These are phyloP conservation scores for Cercospora sojina DNA, from an alignment of 2,329 filamentous ascomycete species.

Conservation along the genomic window DNA sequence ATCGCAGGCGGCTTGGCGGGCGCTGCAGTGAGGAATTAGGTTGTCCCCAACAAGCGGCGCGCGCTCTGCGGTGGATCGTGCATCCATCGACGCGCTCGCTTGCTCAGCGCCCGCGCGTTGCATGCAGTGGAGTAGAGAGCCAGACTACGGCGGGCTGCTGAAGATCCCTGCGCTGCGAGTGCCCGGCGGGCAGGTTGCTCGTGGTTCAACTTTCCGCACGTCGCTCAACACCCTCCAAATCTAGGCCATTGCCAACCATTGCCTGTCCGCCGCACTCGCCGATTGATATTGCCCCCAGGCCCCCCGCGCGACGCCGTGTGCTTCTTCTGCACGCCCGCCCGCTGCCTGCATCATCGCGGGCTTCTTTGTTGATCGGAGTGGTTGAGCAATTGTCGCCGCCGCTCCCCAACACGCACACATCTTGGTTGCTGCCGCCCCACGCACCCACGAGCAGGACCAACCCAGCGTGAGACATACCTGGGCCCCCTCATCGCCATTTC, in stretches of 20 bases:
- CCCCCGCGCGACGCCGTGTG: neutral
- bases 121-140: slow-evolving; percentile 17
- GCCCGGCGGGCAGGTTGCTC: neutral
- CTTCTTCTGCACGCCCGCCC: neutral
- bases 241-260: slow-evolving; percentile 12
- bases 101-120: slow-evolving; percentile 13
- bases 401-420: neutral
- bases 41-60: slow-evolving; percentile 23
- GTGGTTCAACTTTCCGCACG: slow-evolving; percentile 9
- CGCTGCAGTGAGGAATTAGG: slow-evolving; percentile 14
- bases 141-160: slow-evolving; percentile 3
- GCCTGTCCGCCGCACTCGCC: neutral
- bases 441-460: slow-evolving; percentile 6
- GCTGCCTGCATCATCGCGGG: neutral
- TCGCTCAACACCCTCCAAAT: slow-evolving; percentile 17
- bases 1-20: slow-evolving; percentile 21
- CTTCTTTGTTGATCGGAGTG: slow-evolving; percentile 9
- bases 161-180: neutral
- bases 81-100: slow-evolving; percentile 21
- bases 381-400: slow-evolving; percentile 1
- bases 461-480: slow-evolving; percentile 10
- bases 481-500: neutral
- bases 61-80: slow-evolving; percentile 20
- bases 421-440: neutral
- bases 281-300: slow-evolving; percentile 1